These are phyloP conservation scores for Botryococcus braunii DNA, from an alignment of 163 green algal genomes.

Conservation along the genomic window DNA sequence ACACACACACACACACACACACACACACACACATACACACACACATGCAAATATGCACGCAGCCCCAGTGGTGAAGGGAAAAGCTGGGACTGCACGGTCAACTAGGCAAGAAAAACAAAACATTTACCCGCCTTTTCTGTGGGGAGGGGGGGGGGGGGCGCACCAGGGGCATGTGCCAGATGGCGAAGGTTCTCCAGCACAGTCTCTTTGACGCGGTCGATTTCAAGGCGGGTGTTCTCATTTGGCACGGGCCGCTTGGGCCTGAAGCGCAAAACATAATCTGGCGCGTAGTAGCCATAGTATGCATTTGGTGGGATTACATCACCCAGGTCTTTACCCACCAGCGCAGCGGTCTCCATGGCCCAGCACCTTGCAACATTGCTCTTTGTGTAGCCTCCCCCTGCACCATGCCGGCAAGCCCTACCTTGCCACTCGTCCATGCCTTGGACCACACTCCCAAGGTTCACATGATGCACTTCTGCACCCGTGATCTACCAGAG, in stretches of 20 bases:
- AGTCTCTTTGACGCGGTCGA: slow-evolving; percentile 52
- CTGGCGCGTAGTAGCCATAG: slow-evolving; percentile 84
- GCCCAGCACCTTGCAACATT: slow-evolving; percentile 96
- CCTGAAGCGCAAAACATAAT: slow-evolving; percentile 31
- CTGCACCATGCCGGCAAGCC: slow-evolving; percentile 49
- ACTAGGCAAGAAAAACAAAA: neutral
- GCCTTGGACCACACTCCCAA: too few relatives aligned
- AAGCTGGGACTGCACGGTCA: neutral
- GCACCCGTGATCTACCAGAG: too few relatives aligned
- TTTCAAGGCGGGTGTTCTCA: slow-evolving; percentile 35
- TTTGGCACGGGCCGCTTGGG: slow-evolving; percentile 11
- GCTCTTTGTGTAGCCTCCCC: slow-evolving; percentile 94
- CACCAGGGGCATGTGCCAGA: slow-evolving; percentile 15
- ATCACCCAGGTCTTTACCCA: slow-evolving; percentile 51
- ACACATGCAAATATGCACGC: neutral
- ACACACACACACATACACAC: neutral
- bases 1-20: neutral
- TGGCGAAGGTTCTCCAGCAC: slow-evolving; percentile 60
- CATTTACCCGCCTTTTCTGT: neutral
- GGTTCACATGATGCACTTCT: too few relatives aligned
- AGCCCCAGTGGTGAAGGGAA: neutral
- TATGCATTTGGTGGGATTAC: slow-evolving; percentile 81
- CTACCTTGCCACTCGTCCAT: too few relatives aligned
- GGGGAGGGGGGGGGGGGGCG: neutral
- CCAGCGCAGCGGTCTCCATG: slow-evolving; percentile 84